Base-by-base conservation (phyloP, 768 basidiomycete genomes). In the Guyanaporus albipodus region DNA sequence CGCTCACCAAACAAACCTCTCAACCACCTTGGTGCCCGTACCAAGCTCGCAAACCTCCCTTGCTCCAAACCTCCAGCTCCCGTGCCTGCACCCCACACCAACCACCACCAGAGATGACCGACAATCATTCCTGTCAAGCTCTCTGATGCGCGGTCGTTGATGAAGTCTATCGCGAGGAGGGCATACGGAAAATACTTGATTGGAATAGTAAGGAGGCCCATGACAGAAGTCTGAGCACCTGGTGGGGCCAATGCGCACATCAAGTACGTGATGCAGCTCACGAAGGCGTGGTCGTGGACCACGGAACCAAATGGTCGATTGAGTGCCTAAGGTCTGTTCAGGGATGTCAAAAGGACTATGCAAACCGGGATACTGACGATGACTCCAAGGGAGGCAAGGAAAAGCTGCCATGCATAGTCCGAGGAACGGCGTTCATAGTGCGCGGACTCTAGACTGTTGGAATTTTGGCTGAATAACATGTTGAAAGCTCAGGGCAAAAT, bases 21-120 rank as follows among this genome's bases (percentile, higher is more conserved):
- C 58, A 86, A 50, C 85, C 80, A 90, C 26, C 52, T 58, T 8
- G 84, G 85, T 19, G 84, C 86, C 36, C 53, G 64, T n/a, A 67
- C 79, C 46, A 61, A 73, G 18, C 46, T 32, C 15, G 66, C 65
- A 48, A 79, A 63, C 8, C 63, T 55, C 1, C 80, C 73, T 26
- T 52, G 59, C 17, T 66, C 63, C 31, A 54, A 40, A 28, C 65
- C 73, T 22, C 75, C 57, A 56, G 61, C 73, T n/a, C 71, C 60
- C 15, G 64, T 68, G 26, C 69, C 68, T 8, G 63, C 47, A 21
- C 78, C 76, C 74, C 82, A 82, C 8, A 88, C 73, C 21, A 70
- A 60, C 82, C 82, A 87, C 82, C 84, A 90, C 86, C 88, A 92
- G 8, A 78, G 61, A 60, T 93, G 89, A 0, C 91, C 91, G 3